Conservation (phyloP, 1,139 yeast species). For the Candida sojae region DNA sequence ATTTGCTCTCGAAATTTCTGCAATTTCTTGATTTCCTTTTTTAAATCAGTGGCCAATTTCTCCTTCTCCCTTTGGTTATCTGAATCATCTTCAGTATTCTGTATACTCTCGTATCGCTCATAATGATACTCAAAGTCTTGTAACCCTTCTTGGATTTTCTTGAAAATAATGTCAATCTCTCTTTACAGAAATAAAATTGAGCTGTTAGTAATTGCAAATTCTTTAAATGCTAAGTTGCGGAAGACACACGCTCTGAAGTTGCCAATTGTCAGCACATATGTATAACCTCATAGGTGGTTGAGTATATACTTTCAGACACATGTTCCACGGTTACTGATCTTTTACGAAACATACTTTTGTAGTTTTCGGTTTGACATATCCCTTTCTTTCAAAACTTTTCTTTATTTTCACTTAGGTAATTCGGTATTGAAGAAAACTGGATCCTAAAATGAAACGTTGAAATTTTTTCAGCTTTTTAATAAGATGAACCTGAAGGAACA, state of each 20-base stretch:
- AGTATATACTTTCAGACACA: background rate
- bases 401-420: background rate
- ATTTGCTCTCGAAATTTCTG: slow-evolving; percentile 95
- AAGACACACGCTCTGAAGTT: too few relatives aligned
- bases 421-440: background rate
- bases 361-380: slow-evolving; percentile 45
- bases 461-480: slow-evolving; percentile 1
- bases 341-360: slow-evolving; percentile 41
- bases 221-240: too few relatives aligned
- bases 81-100: slow-evolving; percentile 50
- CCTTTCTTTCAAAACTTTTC: background rate
- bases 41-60: slow-evolving; percentile 87
- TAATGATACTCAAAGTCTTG: slow-evolving; percentile 64
- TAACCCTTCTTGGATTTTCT: slow-evolving; percentile 93
- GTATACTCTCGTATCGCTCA: slow-evolving; percentile 45
- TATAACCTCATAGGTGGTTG: too few relatives aligned
- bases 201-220: too few relatives aligned
- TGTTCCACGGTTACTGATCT: background rate
- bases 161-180: slow-evolving; percentile 94
- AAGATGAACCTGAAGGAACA: background rate
- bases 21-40: slow-evolving; percentile 92
- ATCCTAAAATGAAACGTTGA: background rate
- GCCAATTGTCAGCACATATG: too few relatives aligned
- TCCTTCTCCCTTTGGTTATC: slow-evolving; percentile 93
- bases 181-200: slow-evolving; percentile 15